Conservation (phyloP, 108 stramenopile species). For the Cyclotella cryptica region DNA sequence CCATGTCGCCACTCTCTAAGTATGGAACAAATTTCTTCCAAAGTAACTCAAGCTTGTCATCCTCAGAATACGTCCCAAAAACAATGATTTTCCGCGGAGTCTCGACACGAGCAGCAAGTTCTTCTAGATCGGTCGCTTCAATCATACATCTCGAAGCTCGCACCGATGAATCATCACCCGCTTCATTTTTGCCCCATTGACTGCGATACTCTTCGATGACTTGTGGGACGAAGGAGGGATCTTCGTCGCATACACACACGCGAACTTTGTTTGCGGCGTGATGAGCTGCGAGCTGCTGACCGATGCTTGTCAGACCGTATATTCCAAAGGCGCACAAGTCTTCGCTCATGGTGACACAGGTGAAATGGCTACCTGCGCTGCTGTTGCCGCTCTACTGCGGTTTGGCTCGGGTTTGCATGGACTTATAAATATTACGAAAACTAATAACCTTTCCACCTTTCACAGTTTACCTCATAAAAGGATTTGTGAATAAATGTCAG, state of each 20-base stretch:
- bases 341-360: constrained; percentile 21
- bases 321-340: constrained; percentile 41
- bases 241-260: constrained; percentile 39
- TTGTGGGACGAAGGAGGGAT: constrained; percentile 30
- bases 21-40: constrained; percentile 24
- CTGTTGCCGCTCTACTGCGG: neutral
- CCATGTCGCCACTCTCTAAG: constrained; percentile 39
- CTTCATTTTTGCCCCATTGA: constrained; percentile 2
- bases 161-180: neutral
- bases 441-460: no score
- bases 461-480: no score
- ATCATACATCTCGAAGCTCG: constrained; percentile 42
- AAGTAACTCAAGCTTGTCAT: constrained; percentile 30
- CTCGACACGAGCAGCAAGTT: constrained; percentile 14
- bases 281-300: constrained; percentile 48
- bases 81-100: constrained; percentile 41
- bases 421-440: no score
- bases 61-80: constrained; percentile 35
- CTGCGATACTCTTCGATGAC: constrained; percentile 41
- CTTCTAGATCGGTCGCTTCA: constrained; percentile 11
- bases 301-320: constrained; percentile 32
- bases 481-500: no score
- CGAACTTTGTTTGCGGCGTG: constrained; percentile 34
- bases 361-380: neutral
- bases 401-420: neutral